phyloP scores from a whole-genome alignment of 805 yeast species.

The Saccharomycopsis guyanensis region DNA sequence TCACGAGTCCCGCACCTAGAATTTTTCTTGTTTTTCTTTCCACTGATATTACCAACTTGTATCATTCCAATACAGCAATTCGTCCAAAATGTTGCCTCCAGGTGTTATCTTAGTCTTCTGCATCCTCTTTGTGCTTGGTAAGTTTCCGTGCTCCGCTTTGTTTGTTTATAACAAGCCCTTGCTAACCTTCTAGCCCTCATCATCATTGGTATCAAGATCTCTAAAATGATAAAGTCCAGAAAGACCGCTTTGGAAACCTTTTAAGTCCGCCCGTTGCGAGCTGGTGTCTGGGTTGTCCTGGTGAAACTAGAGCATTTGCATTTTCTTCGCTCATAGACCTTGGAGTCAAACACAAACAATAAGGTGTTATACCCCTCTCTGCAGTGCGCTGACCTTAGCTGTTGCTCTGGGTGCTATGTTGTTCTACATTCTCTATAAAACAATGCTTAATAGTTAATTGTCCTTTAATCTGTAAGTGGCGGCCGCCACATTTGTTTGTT shows the following conservation, averaged over 20 bases:
- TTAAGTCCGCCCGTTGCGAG: too few relatives aligned
- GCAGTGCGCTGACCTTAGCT: not conserved
- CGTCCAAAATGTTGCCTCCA: slow-evolving; percentile 48
- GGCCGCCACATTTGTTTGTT: too few relatives aligned
- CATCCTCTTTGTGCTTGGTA: slow-evolving; percentile 28
- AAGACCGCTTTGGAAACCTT: slow-evolving; percentile 34
- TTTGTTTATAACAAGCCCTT: slow-evolving; percentile 1
- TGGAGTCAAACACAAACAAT: not conserved
- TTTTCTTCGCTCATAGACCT: too few relatives aligned
- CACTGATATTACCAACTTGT: not conserved
- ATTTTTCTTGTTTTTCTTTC: not conserved
- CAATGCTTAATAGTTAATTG: not conserved
- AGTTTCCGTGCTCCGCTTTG: slow-evolving; percentile 20
- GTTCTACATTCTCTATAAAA: not conserved
- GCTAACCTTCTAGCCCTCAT: slow-evolving; percentile 29
- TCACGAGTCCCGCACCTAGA: not conserved
- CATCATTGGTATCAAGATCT: slow-evolving; percentile 26
- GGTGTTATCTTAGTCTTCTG: slow-evolving; percentile 67
- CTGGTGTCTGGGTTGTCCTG: too few relatives aligned
- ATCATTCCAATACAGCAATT: not conserved
- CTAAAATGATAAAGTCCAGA: slow-evolving; percentile 30
- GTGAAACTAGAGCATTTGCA: not conserved
- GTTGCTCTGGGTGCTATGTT: not conserved
- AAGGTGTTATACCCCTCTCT: not conserved
- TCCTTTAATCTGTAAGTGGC: too few relatives aligned